Base-by-base conservation (phyloP, 208 protist genomes). In the Porcisia deanei region DNA sequence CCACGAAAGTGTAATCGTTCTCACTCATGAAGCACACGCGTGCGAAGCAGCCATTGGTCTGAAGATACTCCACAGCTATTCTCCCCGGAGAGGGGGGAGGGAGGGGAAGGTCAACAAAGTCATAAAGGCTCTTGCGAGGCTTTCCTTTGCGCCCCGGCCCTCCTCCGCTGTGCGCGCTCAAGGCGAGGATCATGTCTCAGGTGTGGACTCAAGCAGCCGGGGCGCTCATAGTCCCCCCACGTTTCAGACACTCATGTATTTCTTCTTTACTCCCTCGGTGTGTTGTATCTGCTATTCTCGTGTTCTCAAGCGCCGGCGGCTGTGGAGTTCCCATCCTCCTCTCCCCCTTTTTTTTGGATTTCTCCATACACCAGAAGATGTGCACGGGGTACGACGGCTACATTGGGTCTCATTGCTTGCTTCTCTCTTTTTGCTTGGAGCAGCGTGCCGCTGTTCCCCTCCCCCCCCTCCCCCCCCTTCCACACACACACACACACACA, bases 401-500 rank as follows among this genome's bases (percentile, higher is more conserved):
- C 1, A 30, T 67, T 8, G 41, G 63, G 8, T 34, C 47, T 49
- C 41, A 1, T 52, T 30, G 41, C 18, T 47, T 49, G 3, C 22
- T 12, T 52, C 47, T 59, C 30, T n/a, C 63, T 65, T n/a, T 37
- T 16, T 8, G n/a, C 25, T 34, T 67, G 41, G 39, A 22, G 41
- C 41, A 49, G 41, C 41, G 63, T 67, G 63, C 34, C 43, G 63
- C 20, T 47, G 9, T 2, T 16, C 18, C 25, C 49, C 39, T 2
- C 18, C 16, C 25, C 47, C 37, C 47, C 10, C 66, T 22, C 60
- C 45, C 14, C 49, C 47, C 43, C 14, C 20, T 4, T 43, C 66
- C 63, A 39, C 37, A 45, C 63, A 68, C 63, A 37, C 63, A 37
- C 63, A 68, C 8, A 49, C 54, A 63, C 7, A 73, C 22, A 20